These are phyloP conservation scores for Kodamaea kaohsiungensis DNA, from an alignment of 805 yeast species.

Conservation along the genomic window DNA sequence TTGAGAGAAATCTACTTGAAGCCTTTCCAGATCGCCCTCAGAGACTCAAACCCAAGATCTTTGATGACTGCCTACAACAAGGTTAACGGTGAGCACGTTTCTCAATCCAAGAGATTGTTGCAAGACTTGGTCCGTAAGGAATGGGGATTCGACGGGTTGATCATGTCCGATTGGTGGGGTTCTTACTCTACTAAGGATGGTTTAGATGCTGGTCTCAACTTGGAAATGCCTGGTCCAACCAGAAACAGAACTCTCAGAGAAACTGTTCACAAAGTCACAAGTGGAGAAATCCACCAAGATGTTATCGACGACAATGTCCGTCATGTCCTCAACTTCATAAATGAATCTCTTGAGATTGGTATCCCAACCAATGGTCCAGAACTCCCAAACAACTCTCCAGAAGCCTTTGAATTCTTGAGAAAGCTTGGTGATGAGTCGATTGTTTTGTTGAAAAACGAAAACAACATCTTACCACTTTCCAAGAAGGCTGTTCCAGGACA, in stretches of 20 bases:
- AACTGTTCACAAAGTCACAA: slow-evolving; percentile 42
- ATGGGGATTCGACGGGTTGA: slow-evolving; percentile 57
- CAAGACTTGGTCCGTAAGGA: slow-evolving; percentile 51
- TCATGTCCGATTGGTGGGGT: slow-evolving; percentile 70
- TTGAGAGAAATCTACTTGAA: slow-evolving; percentile 63
- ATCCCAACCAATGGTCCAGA: slow-evolving; percentile 40
- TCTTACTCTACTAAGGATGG: slow-evolving; percentile 48
- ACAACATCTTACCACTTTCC: slow-evolving; percentile 46
- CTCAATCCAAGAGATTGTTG: slow-evolving; percentile 46
- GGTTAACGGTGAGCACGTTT: slow-evolving; percentile 60
- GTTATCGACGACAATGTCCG: slow-evolving; percentile 51
- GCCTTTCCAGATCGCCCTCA: slow-evolving; percentile 62
- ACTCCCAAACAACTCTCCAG: slow-evolving; percentile 43
- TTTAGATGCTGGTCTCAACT: slow-evolving; percentile 57
- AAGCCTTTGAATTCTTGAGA: slow-evolving; percentile 13
- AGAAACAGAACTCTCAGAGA: slow-evolving; percentile 43
- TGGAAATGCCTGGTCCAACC: slow-evolving; percentile 72
- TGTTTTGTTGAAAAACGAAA: slow-evolving; percentile 58
- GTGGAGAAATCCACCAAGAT: slow-evolving; percentile 41
- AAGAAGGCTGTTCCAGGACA: background rate
- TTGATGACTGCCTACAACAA: slow-evolving; percentile 67
- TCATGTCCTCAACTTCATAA: slow-evolving; percentile 47
- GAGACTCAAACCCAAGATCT: slow-evolving; percentile 52
- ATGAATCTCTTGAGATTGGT: slow-evolving; percentile 43
- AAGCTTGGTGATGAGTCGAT: slow-evolving; percentile 46